phyloP scores from a whole-genome alignment of 257 asterid species.

The Gentiana straminea region DNA sequence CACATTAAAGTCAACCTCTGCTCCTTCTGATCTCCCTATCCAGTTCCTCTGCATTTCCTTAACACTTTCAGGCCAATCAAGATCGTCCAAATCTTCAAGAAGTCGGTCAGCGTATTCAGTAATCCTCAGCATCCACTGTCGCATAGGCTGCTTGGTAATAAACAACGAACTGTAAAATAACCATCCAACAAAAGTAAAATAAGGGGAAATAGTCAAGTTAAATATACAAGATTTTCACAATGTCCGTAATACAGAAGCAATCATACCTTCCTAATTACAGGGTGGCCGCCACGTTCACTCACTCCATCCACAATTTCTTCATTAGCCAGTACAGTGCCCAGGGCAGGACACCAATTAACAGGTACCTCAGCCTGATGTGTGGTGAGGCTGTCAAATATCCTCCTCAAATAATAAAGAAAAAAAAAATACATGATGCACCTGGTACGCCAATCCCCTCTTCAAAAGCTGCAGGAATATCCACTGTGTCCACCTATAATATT shows the following conservation, averaged over 20 bases:
- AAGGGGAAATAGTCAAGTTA: slow-evolving; percentile 20
- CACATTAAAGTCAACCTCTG: slow-evolving; percentile 65
- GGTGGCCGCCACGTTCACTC: slow-evolving; percentile 99
- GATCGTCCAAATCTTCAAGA: slow-evolving; percentile 88
- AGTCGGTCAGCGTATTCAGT: slow-evolving; percentile 99
- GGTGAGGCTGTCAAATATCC: slow-evolving; percentile 12
- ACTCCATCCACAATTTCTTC: slow-evolving; percentile 98
- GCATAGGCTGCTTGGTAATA: slow-evolving; percentile 99
- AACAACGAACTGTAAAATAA: slow-evolving; percentile 93
- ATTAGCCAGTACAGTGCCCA: slow-evolving; percentile 96
- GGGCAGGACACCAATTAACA: slow-evolving; percentile 99
- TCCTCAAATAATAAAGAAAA: slow-evolving; percentile 1
- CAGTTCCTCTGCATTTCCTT: slow-evolving; percentile 99
- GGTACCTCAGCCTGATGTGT: slow-evolving; percentile 87
- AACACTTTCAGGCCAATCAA: slow-evolving; percentile 98
- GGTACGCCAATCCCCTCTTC: slow-evolving; percentile 93
- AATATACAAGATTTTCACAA: slow-evolving; percentile 3
- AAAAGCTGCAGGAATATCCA: slow-evolving; percentile 98
- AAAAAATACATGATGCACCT: slow-evolving; percentile 31
- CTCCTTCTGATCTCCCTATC: slow-evolving; percentile 98
- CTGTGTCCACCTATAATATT: slow-evolving; percentile 92
- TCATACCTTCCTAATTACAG: slow-evolving; percentile 83
- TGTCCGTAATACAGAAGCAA: slow-evolving; percentile 8
- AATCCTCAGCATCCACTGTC: slow-evolving; percentile 99
- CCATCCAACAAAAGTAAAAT: slow-evolving; percentile 49